Evolutionary conservation across 78 protist genomes (phyloP), one percentile per base, ranked within the genome.

Genomic region (slime mould (Dictyostelium discoideum)): DNA sequence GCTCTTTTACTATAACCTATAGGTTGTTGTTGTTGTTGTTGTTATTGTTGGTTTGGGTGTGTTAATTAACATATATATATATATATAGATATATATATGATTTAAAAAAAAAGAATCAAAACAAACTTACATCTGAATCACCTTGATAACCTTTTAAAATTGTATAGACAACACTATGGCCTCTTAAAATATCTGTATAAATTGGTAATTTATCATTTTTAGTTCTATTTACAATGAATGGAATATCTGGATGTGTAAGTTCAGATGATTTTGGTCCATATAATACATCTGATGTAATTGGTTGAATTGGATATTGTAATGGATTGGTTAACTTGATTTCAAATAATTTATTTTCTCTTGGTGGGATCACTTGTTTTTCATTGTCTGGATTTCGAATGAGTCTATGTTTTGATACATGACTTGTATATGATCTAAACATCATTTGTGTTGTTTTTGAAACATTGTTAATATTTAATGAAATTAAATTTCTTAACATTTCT

Each of bases 221-320:
- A 57, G 93, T 87, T 87, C 93, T 76, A 10, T 87, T 72, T 50
- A 87, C 80, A 82, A 48, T 57, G 85, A 87, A 87, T 78, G 93
- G 93, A 7, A 87, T n/a, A 11, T 77, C 20, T 87, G 93, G 85
- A 26, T 72, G 29, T 44, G 13, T 46, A 3, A n/a, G 40, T 22
- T 32, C 22, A 63, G 39, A 40, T 14, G 22, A 26, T 80, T 26
- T 74, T 24, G 65, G 22, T 50, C 76, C 48, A 42, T 26, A 42
- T 40, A 40, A 78, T 42, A 42, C 84, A 3, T 39, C 5, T 42
- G 84, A 78, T 42, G 79, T 3, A 22, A 81, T 7, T 78, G 84
- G 84, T 20, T 40, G 32, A n/a, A 87, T 57, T 87, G 93, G 93
- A 14, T 9, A 87, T 87, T 57, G n/a, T 29, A 87, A 78, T 87